These are phyloP conservation scores for Iris pallida DNA, from an alignment of 116 monocot genomes.

Conservation along the genomic window DNA sequence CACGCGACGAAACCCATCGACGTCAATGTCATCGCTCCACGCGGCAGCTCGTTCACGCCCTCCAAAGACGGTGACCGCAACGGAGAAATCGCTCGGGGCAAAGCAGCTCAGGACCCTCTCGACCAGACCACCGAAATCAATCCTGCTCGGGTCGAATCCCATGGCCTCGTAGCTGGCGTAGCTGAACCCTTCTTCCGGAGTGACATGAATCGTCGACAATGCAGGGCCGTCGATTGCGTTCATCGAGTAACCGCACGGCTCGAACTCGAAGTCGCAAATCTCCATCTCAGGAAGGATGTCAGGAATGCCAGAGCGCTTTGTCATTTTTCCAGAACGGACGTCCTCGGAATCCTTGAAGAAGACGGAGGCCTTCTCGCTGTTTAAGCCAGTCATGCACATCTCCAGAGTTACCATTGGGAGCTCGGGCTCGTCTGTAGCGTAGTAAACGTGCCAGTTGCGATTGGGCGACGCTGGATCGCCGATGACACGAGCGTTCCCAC, in stretches of 20 bases:
- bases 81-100: slow-evolving; percentile 44
- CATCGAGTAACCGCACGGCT: slow-evolving; percentile 81
- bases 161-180: slow-evolving; percentile 74
- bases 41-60: slow-evolving; percentile 13
- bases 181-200: slow-evolving; percentile 69
- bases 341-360: slow-evolving; percentile 43
- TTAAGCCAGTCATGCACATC: slow-evolving; percentile 75
- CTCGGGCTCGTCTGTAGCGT: slow-evolving; percentile 41
- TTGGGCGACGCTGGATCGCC: slow-evolving; percentile 28
- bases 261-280: slow-evolving; percentile 70
- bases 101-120: slow-evolving; percentile 62
- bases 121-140: slow-evolving; percentile 16
- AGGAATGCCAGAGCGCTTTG: slow-evolving; percentile 43
- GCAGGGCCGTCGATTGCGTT: slow-evolving; percentile 47
- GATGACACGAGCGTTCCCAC: slow-evolving; percentile 52
- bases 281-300: slow-evolving; percentile 73
- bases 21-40: slow-evolving; percentile 25
- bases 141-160: slow-evolving; percentile 35
- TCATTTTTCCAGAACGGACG: slow-evolving; percentile 52
- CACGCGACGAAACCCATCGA: slow-evolving; percentile 24
- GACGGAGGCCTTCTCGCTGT: slow-evolving; percentile 29
- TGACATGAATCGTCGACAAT: slow-evolving; percentile 60
- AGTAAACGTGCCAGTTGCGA: slow-evolving; percentile 65
- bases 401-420: slow-evolving; percentile 59
- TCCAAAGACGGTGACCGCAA: slow-evolving; percentile 62